Evolutionary conservation across 139 green algal species (phyloP), one percentile per base, ranked within the genome.

Genomic region (Pseudopediastrum boryanum): DNA sequence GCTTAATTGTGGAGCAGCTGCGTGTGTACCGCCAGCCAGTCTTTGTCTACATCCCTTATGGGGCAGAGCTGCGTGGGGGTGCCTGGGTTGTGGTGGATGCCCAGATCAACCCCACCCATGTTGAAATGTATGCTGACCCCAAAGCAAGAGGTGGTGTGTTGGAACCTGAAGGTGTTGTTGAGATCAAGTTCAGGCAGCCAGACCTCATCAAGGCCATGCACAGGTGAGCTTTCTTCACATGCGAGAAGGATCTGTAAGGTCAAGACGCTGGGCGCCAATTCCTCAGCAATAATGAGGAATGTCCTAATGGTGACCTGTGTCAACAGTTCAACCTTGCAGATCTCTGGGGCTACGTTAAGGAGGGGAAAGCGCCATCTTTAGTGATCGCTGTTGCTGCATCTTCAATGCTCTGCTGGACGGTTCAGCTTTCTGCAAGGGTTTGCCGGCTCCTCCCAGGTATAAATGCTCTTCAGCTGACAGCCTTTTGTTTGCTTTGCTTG

Each of bases 21-120:
- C 87, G 96, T 38, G 88, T 86, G 1, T 99, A 98, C 89, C 68
- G 84, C 36, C 89, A 94, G 51, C 97, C 97, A 2, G 96, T 97
- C 33, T 94, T 97, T 65, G 92, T 99, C 54, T 99, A 99, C 88
- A 89, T 99, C 54, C 95, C 96, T 1, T 87, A 88, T 2, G 91
- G 86, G 21, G 94, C 90, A 13, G 97, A 99, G 93, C 89, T 99
- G 73, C 85, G 96, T 36, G 97, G 97, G 64, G 97, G 97, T 21
- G 97, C 97, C 35, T 99, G 97, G 97, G 97, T 98, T 35, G 97
- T 99, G 46, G 85, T 99, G 27, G 97, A 99, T 87, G 92, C 84
- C 35, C 89, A 96, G 79, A 97, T 98, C 85, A 98, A 98, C 77
- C 58, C 88, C 8, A 84, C 82, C 16, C 64, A 87, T 72, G 80